phyloP scores from a whole-genome alignment of 495 filamentous ascomycete species.

The Penicillium coffeae region DNA sequence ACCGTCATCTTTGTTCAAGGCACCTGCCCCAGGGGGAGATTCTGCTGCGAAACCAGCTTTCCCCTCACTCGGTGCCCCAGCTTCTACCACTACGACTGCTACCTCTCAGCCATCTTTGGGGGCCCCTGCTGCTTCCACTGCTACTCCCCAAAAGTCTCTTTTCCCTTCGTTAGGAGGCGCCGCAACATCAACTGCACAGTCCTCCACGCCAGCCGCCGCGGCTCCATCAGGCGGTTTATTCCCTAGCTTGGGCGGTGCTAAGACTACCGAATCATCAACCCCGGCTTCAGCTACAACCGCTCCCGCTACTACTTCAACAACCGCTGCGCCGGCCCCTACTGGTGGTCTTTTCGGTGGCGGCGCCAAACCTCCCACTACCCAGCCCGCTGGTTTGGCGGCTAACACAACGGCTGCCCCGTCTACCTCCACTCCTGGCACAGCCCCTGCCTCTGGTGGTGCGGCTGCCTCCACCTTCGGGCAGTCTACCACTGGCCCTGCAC shows the following conservation, averaged over 20 bases:
- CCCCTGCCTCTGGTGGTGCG: constrained; percentile 26
- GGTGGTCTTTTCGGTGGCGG: constrained; percentile 29
- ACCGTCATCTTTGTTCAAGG: constrained; percentile 36
- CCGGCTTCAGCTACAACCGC: constrained; percentile 13
- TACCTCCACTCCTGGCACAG: constrained; percentile 20
- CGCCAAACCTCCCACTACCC: constrained; percentile 24
- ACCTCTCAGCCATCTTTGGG: constrained; percentile 23
- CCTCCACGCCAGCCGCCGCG: constrained; percentile 34
- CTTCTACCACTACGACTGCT: constrained; percentile 19
- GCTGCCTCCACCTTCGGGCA: constrained; percentile 46
- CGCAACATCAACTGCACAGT: constrained; percentile 33
- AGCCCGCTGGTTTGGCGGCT: constrained; percentile 20
- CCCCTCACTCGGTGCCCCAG: constrained; percentile 22
- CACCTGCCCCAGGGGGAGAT: constrained; percentile 24
- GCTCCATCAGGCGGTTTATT: constrained; percentile 38
- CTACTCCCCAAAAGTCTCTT: constrained; percentile 38
- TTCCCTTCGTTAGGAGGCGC: constrained; percentile 35
- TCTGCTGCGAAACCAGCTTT: constrained; percentile 30
- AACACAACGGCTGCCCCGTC: constrained; percentile 22
- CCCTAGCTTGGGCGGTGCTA: constrained; percentile 27
- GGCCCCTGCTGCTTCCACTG: constrained; percentile 30
- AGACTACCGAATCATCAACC: constrained; percentile 27
- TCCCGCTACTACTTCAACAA: constrained; percentile 2
- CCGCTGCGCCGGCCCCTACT: constrained; percentile 8
- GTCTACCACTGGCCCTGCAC: constrained; percentile 74